Conservation (phyloP, 371 early-diverging fungal species). For the Enteropsectra breve region DNA sequence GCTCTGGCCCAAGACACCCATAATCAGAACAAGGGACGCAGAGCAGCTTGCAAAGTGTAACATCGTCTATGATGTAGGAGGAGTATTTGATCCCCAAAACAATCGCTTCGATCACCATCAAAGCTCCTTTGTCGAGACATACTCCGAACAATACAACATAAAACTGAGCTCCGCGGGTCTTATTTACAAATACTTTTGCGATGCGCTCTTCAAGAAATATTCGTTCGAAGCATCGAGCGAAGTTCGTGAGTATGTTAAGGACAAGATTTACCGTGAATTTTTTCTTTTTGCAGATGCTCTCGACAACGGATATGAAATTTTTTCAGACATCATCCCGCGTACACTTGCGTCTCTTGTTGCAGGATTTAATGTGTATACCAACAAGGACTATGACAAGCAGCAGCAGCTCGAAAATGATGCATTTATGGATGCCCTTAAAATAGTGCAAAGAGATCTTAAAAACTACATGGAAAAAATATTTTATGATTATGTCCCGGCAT, state of each 20-base stretch:
- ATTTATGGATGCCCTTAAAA: slow-evolving; percentile 41
- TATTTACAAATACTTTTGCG: slow-evolving; percentile 66
- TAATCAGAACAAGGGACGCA: slow-evolving; percentile 77
- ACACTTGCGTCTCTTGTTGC: slow-evolving; percentile 37
- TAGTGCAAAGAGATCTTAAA: slow-evolving; percentile 49
- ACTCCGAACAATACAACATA: slow-evolving; percentile 66
- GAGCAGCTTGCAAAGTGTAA: slow-evolving; percentile 68
- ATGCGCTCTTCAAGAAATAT: slow-evolving; percentile 37
- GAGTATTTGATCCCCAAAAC: slow-evolving; percentile 70
- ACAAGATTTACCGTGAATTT: slow-evolving; percentile 48
- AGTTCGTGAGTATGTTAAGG: slow-evolving; percentile 26
- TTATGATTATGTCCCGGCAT: slow-evolving; percentile 15
- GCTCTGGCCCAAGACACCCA: slow-evolving; percentile 44
- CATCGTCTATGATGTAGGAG: slow-evolving; percentile 90
- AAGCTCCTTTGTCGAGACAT: slow-evolving; percentile 78
- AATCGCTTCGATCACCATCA: slow-evolving; percentile 89
- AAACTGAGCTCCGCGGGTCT: slow-evolving; percentile 80
- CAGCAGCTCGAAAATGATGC: slow-evolving; percentile 14
- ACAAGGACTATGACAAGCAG: background rate
- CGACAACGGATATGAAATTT: slow-evolving; percentile 56
- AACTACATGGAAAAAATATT: slow-evolving; percentile 26
- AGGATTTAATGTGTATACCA: background rate
- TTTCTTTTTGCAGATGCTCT: slow-evolving; percentile 55
- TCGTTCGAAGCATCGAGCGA: background rate
- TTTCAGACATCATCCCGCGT: slow-evolving; percentile 34